These are phyloP conservation scores for Colletotrichum sansevieriae DNA, from an alignment of 2,329 filamentous ascomycete species.

Conservation along the genomic window DNA sequence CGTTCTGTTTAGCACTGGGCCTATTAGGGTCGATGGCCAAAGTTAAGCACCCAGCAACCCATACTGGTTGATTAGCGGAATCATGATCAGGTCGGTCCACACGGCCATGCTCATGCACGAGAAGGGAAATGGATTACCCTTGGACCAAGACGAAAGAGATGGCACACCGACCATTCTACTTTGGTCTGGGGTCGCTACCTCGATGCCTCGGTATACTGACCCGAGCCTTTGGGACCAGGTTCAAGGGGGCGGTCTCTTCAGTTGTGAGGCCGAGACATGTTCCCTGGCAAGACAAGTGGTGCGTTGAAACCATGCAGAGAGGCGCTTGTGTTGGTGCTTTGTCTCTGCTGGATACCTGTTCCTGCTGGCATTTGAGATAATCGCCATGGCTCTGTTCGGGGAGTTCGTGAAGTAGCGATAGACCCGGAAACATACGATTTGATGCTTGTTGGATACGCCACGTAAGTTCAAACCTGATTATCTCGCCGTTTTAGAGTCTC, in stretches of 20 bases:
- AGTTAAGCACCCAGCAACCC: too few species aligned
- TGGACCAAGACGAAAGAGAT: too few species aligned
- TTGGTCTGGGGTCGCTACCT: not conserved
- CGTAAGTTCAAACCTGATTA: not conserved
- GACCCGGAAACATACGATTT: not conserved
- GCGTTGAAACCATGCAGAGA: not conserved
- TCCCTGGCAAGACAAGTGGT: not conserved
- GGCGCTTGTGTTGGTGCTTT: not conserved
- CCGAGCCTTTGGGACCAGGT: not conserved
- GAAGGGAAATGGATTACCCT: too few species aligned
- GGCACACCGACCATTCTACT: too few species aligned
- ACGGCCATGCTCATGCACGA: too few species aligned
- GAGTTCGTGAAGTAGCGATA: not conserved
- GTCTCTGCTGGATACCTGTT: not conserved
- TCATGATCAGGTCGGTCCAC: too few species aligned
- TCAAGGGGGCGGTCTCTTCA: not conserved
- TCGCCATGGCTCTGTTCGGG: not conserved
- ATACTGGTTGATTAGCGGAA: too few species aligned
- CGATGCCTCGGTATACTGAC: not conserved
- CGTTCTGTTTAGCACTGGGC: too few species aligned
- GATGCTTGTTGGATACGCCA: not conserved
- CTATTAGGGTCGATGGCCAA: too few species aligned
- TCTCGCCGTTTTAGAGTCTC: too few species aligned
- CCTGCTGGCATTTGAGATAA: not conserved
- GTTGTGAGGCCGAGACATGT: conserved; percentile 1